Conservation (phyloP, 441 rosid species). For the Brassica balearica region DNA sequence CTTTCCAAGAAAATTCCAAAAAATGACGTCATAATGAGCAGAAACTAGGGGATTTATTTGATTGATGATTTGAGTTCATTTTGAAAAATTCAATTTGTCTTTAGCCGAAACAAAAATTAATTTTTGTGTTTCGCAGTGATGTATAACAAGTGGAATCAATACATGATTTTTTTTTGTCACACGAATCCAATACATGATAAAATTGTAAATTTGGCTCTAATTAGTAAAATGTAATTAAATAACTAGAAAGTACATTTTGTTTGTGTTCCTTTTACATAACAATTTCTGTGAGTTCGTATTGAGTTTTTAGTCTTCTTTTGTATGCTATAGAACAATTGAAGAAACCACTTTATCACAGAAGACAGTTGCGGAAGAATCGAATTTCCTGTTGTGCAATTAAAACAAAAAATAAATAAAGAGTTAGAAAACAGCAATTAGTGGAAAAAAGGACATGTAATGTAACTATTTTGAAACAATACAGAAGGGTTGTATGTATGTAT, state of each 20-base stretch:
- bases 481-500: neutral
- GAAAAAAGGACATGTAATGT: neutral
- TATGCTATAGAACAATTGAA: constrained; percentile 34
- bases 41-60: neutral
- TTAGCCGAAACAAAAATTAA: neutral
- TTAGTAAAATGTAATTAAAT: neutral
- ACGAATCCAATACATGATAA: neutral
- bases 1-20: neutral
- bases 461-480: constrained; percentile 1
- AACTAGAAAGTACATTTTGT: constrained; percentile 15
- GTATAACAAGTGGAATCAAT: neutral
- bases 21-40: neutral
- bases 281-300: constrained; percentile 20
- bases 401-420: neutral
- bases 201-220: neutral
- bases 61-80: neutral
- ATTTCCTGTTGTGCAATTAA: constrained; percentile 59
- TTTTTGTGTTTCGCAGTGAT: neutral
- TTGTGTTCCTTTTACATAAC: constrained; percentile 1
- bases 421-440: constrained; percentile 1
- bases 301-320: constrained; percentile 17
- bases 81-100: neutral
- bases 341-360: constrained; percentile 47
- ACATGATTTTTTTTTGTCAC: too few species aligned
- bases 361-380: constrained; percentile 88